Percentiles rank a stretch among this genome's conserved stretches.
Evolutionary conservation across 2,329 filamentous ascomycete genomes (phyloP).

Genomic region (Rhynchosporium agropyri): DNA sequence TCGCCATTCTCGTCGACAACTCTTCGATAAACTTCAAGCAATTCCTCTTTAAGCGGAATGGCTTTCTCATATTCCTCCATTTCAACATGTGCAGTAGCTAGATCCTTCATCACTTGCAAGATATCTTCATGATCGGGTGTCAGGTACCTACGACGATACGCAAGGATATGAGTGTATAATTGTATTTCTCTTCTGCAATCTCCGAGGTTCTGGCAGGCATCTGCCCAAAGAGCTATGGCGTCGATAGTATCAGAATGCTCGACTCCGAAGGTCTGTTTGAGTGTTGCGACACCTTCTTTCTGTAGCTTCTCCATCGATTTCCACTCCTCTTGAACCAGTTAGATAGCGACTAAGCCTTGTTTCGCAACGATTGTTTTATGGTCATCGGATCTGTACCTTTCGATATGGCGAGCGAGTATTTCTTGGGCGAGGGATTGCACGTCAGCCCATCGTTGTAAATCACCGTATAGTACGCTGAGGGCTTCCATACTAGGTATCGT

Average conservation of each 20-base stretch:
- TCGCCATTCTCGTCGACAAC: background rate
- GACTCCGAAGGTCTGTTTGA: background rate
- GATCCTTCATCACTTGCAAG: background rate
- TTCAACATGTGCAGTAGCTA: background rate
- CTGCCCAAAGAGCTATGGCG: background rate
- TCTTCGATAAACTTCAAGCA: background rate
- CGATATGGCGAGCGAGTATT: background rate
- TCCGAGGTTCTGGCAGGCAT: background rate
- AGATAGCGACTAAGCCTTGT: background rate
- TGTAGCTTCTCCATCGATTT: background rate
- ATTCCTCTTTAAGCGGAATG: background rate
- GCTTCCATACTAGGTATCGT: background rate
- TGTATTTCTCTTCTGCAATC: background rate
- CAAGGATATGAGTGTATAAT: background rate
- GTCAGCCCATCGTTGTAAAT: background rate
- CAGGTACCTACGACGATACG: background rate
- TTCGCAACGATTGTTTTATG: background rate
- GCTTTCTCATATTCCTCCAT: background rate
- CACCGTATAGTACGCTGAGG: background rate
- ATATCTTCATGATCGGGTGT: background rate
- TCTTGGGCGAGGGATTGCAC: background rate
- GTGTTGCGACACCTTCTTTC: background rate
- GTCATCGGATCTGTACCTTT: background rate
- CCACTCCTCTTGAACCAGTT: background rate
- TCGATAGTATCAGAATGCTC: conserved; percentile 2